Evolutionary conservation across 2,329 filamentous ascomycete genomes (phyloP).

Genomic region (Colletotrichum sp.): DNA sequence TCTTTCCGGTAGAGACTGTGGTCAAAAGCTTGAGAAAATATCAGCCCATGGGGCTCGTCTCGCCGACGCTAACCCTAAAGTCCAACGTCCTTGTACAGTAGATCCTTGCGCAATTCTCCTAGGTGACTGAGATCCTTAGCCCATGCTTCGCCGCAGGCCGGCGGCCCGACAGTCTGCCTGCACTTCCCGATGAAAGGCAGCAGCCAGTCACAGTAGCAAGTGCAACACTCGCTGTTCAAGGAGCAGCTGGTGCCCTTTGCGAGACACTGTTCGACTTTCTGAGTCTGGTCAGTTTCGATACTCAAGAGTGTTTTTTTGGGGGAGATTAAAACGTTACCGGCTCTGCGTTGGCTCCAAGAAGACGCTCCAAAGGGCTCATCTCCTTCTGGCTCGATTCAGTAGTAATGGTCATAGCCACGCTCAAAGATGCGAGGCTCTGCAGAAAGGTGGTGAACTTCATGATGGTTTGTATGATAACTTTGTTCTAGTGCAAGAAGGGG

Average conservation of each 20-base stretch:
- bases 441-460: background rate
- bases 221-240: background rate
- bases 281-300: background rate
- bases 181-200: background rate
- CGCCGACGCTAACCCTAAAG: fast-evolving
- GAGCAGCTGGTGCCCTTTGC: background rate
- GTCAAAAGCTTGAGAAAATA: background rate
- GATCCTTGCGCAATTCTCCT: background rate
- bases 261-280: background rate
- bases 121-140: background rate
- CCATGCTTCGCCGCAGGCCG: background rate
- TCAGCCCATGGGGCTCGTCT: background rate
- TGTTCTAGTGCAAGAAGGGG: too few relatives aligned
- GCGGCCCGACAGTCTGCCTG: background rate
- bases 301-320: too few relatives aligned
- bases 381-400: background rate
- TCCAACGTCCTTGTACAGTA: background rate
- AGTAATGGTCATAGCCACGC: background rate
- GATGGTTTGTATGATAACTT: too few relatives aligned
- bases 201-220: background rate
- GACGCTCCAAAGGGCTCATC: background rate
- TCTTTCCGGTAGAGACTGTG: background rate
- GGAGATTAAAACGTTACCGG: too few relatives aligned
- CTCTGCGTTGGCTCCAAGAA: background rate
- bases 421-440: background rate